A percentile compares a stretch with the other conserved stretches of the same genome.
phyloP scores from a whole-genome alignment of 371 early-diverging fungal genomes.

The Mortierella sp. region DNA sequence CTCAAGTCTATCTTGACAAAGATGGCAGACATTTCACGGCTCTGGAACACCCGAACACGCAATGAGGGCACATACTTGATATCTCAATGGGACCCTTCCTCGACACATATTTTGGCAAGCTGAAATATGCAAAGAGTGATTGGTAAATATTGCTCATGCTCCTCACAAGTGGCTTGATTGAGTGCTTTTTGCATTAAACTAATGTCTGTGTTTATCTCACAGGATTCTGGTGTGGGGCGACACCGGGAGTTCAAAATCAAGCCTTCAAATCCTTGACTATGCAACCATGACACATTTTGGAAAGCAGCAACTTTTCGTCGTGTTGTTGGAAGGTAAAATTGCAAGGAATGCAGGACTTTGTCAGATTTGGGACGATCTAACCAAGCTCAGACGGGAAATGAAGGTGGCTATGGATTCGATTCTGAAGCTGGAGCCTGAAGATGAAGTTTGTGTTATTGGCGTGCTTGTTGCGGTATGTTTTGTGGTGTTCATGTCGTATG shows the following conservation, averaged over 20 bases:
- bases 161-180: neutral
- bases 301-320: conserved; percentile 23
- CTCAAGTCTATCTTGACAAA: conserved; percentile 43
- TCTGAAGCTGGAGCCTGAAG: conserved; percentile 30
- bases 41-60: conserved; percentile 24
- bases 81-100: conserved; percentile 28
- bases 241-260: conserved; percentile 17
- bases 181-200: conserved; percentile 7
- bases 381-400: conserved; percentile 33
- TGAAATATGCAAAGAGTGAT: conserved; percentile 33
- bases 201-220: conserved; percentile 2
- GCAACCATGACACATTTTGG: conserved; percentile 26
- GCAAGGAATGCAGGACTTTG: conserved; percentile 17
- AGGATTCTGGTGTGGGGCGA: conserved; percentile 31
- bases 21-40: conserved; percentile 31
- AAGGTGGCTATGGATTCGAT: conserved; percentile 32
- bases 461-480: conserved; percentile 32
- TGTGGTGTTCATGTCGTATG: conserved; percentile 7
- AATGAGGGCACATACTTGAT: conserved; percentile 44
- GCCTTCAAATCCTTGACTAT: conserved; percentile 28
- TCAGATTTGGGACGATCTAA: conserved; percentile 38
- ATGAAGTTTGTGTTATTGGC: conserved; percentile 35
- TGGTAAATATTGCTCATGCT: conserved; percentile 23
- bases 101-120: conserved; percentile 36
- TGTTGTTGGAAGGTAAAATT: conserved; percentile 36